Conservation (phyloP, 1,139 yeast species). For the Blastobotrys persicus region DNA sequence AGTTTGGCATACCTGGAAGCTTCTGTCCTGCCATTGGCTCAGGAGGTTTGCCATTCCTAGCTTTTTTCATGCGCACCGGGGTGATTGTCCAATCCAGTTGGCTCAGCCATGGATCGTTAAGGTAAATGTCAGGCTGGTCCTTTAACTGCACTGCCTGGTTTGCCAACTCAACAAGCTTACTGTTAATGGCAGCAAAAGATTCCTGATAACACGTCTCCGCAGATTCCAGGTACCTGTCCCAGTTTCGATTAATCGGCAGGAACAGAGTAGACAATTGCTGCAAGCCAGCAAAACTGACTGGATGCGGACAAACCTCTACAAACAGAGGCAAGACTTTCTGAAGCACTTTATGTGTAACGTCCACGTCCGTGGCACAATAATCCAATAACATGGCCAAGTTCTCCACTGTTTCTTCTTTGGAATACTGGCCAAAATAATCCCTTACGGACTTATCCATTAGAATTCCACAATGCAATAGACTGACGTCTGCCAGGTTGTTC, state of each 20-base stretch:
- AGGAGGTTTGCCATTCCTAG: conserved; percentile 52
- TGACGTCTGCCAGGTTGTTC: conserved; percentile 80
- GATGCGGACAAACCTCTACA: conserved; percentile 75
- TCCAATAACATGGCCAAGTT: conserved; percentile 60
- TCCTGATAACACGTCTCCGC: conserved; percentile 69
- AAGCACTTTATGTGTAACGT: conserved; percentile 69
- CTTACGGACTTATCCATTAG: conserved; percentile 65
- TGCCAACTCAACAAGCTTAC: conserved; percentile 59
- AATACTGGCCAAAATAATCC: conserved; percentile 57
- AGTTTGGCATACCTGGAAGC: conserved; percentile 87
- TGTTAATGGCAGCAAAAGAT: conserved; percentile 55
- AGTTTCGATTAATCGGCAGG: conserved; percentile 70
- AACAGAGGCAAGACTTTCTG: conserved; percentile 69
- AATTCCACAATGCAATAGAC: conserved; percentile 72
- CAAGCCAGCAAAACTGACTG: conserved; percentile 89
- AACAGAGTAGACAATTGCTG: conserved; percentile 72
- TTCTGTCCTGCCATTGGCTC: conserved; percentile 60
- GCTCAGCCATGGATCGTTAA: conserved; percentile 77
- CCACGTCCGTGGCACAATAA: conserved; percentile 87
- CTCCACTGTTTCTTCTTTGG: conserved; percentile 52
- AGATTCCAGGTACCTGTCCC: conserved; percentile 68
- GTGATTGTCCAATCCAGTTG: conserved; percentile 85
- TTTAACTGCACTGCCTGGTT: conserved; percentile 51
- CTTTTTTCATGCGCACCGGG: conserved; percentile 55
- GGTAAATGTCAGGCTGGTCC: conserved; percentile 35